Evolutionary conservation across 2,329 filamentous ascomycete genomes (phyloP).

Genomic region (Xylaria sp.): DNA sequence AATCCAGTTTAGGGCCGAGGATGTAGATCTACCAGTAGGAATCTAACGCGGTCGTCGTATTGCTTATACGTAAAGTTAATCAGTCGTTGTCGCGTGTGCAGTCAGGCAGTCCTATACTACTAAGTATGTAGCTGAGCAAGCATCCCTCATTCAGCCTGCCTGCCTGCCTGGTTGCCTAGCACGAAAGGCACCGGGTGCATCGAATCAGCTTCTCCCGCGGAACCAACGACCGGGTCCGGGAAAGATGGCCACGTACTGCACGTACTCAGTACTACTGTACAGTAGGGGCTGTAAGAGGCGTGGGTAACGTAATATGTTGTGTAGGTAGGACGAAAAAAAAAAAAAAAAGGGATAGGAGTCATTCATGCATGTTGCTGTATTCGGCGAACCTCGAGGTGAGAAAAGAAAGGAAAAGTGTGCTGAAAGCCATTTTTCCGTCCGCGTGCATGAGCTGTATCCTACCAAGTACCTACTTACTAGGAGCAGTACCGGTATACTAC

Average conservation of each 20-base stretch:
- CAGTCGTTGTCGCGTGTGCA: slow-evolving; percentile 15
- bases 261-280: background rate
- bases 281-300: background rate
- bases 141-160: slow-evolving; percentile 12
- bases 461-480: too few species aligned
- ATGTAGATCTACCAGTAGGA: slow-evolving; percentile 21
- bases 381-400: slow-evolving; percentile 28
- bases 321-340: background rate
- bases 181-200: background rate
- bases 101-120: background rate
- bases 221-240: slow-evolving; percentile 5
- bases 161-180: background rate
- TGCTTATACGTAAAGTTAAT: background rate
- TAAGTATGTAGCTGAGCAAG: background rate
- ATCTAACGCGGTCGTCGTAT: slow-evolving; percentile 10
- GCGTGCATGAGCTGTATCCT: too few species aligned
- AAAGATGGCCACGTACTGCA: slow-evolving; percentile 21
- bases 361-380: slow-evolving; percentile 35
- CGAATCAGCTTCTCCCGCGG: slow-evolving; percentile 25
- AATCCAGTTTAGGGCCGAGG: slow-evolving; percentile 20
- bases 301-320: background rate
- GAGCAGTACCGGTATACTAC: too few species aligned
- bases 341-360: background rate
- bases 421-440: background rate
- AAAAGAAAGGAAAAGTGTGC: slow-evolving; percentile 1